Base-by-base conservation (phyloP, 2,329 filamentous ascomycete species). In the Chrysoporthe cubensis region DNA sequence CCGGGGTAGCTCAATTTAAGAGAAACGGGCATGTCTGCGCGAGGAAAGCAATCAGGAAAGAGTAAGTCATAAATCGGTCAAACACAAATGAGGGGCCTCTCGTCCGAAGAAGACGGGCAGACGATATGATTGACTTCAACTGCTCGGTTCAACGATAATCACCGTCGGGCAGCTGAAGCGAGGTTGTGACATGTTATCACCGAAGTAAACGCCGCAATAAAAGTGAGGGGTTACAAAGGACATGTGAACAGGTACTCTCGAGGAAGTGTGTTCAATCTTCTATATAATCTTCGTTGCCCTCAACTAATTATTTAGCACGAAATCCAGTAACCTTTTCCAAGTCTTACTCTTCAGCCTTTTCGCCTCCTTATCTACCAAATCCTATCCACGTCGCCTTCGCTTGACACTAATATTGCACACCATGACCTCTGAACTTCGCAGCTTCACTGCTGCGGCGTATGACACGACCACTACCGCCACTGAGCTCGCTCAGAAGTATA, bases 401-500 rank as follows among this genome's bases (percentile, higher is more conserved):
- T 2, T 18, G 6, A 40, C 13, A 8, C 16, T 44, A 26, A 26
- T 26, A 8, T 18, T n/a, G 2, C 43, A 42, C 37, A 60, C 4
- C 37, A 60, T 60, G 57, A 9, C 34, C 21, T 43, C 57, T 11
- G 57, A 60, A n/a, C n/a, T 26, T 16, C 57, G 32, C n/a, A 5
- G 21, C 40, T 60, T 16, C 57, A 60, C n/a, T 16, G 13, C 11
- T 3, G 37, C 37, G n/a, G 40, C 57, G 18, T 60, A 60, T 14
- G 57, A 60, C 37, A 16, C 57, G 42, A 60, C 40, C 6, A 60
- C 57, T 3, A 60, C 57, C 18, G 57, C 57, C n/a, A 18, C n/a
- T 16, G 37, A 60, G 40, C 57, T 60, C n/a, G n/a, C 40, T 18
- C 16, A 62, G 26, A 62, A 62, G 44, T 37, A 61, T 43, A 46